A percentile compares a stretch with the other conserved stretches of the same genome.
Conservation (phyloP, 208 protist genomes). For the Entamoeba histolytica region DNA sequence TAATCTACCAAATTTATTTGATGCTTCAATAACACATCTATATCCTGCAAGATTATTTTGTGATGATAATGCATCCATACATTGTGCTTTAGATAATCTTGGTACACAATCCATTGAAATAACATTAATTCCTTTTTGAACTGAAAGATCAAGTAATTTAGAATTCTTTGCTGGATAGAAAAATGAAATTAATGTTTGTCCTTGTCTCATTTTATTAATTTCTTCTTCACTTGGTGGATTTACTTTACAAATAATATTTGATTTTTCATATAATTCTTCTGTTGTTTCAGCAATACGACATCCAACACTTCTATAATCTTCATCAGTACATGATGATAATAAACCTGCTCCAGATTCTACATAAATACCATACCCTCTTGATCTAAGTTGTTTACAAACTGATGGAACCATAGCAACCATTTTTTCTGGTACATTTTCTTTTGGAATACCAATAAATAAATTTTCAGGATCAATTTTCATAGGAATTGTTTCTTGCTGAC, state of each 20-base stretch:
- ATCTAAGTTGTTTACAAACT: not conserved
- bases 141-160: slow-evolving; percentile 4
- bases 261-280: not conserved
- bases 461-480: not conserved
- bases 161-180: slow-evolving; percentile 2
- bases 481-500: slow-evolving; percentile 6
- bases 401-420: slow-evolving; percentile 17
- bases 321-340: slow-evolving; percentile 8
- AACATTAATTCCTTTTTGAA: not conserved
- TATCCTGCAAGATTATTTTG: slow-evolving; percentile 21
- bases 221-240: slow-evolving; percentile 10
- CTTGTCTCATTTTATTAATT: not conserved
- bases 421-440: slow-evolving; percentile 4
- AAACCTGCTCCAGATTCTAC: slow-evolving; percentile 11
- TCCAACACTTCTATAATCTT: slow-evolving; percentile 9
- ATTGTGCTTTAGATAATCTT: slow-evolving; percentile 17
- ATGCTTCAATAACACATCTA: slow-evolving; percentile 20
- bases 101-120: slow-evolving; percentile 22
- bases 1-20: slow-evolving; percentile 8
- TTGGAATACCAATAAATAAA: slow-evolving; percentile 23
- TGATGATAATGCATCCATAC: slow-evolving; percentile 22
- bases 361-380: slow-evolving; percentile 15
- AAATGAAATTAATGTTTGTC: slow-evolving; percentile 11
- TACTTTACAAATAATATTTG: slow-evolving; percentile 22
- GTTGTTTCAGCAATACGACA: not conserved